These are phyloP conservation scores for Ganoderma boninense DNA, from an alignment of 1,284 basidiomycete genomes.

Conservation along the genomic window DNA sequence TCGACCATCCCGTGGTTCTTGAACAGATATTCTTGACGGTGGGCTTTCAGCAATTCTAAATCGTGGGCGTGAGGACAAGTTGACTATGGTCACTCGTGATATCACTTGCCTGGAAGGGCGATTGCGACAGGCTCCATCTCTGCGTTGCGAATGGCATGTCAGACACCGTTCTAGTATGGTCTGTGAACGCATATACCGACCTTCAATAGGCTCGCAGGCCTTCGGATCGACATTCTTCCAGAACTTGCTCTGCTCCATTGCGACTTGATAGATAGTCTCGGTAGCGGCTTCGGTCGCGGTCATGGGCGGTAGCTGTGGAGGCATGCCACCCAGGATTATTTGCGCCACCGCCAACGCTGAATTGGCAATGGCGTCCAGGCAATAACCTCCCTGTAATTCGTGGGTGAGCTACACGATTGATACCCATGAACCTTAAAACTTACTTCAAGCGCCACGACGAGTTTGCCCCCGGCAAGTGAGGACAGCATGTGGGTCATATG, in stretches of 20 bases:
- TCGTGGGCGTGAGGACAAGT: neutral
- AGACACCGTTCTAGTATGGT: constrained; percentile 13
- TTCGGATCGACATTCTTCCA: constrained; percentile 90
- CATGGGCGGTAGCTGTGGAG: constrained; percentile 75
- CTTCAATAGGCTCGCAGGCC: constrained; percentile 80
- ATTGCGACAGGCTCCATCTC: constrained; percentile 65
- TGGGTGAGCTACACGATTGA: constrained; percentile 13
- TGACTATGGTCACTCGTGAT: neutral
- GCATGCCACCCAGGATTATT: constrained; percentile 87
- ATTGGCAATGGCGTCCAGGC: constrained; percentile 87
- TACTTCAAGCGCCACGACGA: constrained; percentile 96
- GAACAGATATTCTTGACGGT: constrained; percentile 84
- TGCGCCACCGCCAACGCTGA: constrained; percentile 90
- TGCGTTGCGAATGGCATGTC: constrained; percentile 36
- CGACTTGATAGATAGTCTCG: constrained; percentile 89
- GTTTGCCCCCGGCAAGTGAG: constrained; percentile 87
- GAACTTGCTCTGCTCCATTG: constrained; percentile 86
- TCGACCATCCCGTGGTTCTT: constrained; percentile 78
- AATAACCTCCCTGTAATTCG: constrained; percentile 87
- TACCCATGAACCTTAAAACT: constrained; percentile 5
- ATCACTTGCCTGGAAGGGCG: constrained; percentile 66
- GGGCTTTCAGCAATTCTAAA: constrained; percentile 83
- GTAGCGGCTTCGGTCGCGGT: constrained; percentile 82
- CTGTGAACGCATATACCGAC: constrained; percentile 43
- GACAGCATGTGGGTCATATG: constrained; percentile 99